Base-by-base conservation (phyloP, 2,329 filamentous ascomycete species). In the Rhinocladiella similis region DNA sequence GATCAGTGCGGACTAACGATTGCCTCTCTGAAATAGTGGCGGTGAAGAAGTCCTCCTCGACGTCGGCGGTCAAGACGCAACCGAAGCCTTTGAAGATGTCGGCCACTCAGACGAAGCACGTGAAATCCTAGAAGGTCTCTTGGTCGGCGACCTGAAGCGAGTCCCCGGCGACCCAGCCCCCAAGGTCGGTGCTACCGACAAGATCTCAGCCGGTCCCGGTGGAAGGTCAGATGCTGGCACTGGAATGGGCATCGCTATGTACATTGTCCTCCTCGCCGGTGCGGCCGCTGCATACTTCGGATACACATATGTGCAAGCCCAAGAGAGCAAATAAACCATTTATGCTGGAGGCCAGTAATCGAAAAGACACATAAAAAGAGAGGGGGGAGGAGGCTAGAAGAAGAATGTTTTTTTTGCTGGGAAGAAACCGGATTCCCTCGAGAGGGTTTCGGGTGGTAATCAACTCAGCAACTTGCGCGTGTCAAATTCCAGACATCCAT, bases 21-120 rank as follows among this genome's bases (percentile, higher is more conserved):
- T 35, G 35, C 50, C 16, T 47, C 5, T 53, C 57, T 64, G 71
- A 25, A 5, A 12, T 9, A 97, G 94, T 69, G 94, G 94, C 81
- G 94, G 94, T 79, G 94, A 99, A 80, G 94, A 99, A 80, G 94
- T 99, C 67, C 81, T 99, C 63, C 88, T 99, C 67, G 94, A 99
- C 67, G 92, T 97, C 63, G 94, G 83, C 70, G 94, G 94, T 67
- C 92, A 96, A 79, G 94, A 99, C 76, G 89, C 90, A 69, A 96
- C 93, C 68, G 94, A 97, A 79, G 93, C 94, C 61, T 99, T 99
- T 73, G 94, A 99, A 81, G 94, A 99, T 77, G 94, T 99, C 70
- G 94, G 94, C 72, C 94, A 99, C 88, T 95, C 90, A 69, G 94
- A 99, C 76, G 94, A 99, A 82, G 94, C 94, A 66, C 88, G 94